phyloP scores from a whole-genome alignment of 169 alveolate species.

The Plasmodium knowlesi region DNA sequence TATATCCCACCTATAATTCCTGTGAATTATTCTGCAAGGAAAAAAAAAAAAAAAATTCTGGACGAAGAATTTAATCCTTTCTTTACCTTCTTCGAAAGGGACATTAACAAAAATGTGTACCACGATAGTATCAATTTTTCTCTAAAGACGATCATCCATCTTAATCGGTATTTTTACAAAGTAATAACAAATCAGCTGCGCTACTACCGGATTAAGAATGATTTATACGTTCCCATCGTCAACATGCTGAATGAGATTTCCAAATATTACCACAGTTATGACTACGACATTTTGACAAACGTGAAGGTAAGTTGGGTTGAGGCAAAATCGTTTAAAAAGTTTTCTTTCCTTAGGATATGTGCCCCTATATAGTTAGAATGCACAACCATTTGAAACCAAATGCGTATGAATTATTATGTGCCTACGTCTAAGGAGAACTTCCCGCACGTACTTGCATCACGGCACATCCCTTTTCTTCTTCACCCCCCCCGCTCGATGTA shows the following conservation, averaged over 20 bases:
- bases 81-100: conserved; percentile 60
- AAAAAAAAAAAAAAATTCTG: conserved; percentile 1
- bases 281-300: conserved; percentile 37
- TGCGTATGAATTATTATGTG: neutral
- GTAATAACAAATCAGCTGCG: conserved; percentile 38
- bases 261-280: conserved; percentile 55
- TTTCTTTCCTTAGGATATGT: neutral
- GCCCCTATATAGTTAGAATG: neutral
- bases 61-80: conserved; percentile 61
- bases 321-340: neutral
- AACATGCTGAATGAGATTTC: conserved; percentile 52
- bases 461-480: neutral
- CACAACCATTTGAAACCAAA: neutral
- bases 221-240: conserved; percentile 12
- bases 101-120: conserved; percentile 47
- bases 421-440: neutral
- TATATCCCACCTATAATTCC: neutral
- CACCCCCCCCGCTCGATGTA: neutral
- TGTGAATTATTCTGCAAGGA: neutral
- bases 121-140: conserved; percentile 61
- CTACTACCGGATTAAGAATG: conserved; percentile 41
- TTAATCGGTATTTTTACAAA: conserved; percentile 59
- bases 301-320: conserved; percentile 29
- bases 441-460: neutral
- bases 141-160: conserved; percentile 43